phyloP scores from a whole-genome alignment of 225 moss, liverwort and hornwort species.

The Pleurozium schreberi region DNA sequence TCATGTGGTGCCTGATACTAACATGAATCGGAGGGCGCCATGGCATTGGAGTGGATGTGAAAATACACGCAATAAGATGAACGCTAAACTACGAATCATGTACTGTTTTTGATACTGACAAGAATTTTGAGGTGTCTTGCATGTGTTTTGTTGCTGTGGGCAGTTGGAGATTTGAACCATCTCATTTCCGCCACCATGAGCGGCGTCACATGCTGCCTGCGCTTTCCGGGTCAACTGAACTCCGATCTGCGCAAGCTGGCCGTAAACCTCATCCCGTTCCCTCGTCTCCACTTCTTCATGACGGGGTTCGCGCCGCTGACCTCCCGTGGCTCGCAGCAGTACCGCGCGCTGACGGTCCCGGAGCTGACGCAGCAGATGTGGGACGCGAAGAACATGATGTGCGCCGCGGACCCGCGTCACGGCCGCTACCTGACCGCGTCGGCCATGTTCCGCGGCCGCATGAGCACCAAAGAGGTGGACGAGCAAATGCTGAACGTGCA shows the following conservation, averaged over 20 bases:
- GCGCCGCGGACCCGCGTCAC: constrained; percentile 43
- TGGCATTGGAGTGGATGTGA: neutral
- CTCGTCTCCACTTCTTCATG: constrained; percentile 43
- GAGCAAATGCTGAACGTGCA: constrained; percentile 52
- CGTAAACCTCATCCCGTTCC: constrained; percentile 38
- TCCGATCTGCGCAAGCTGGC: constrained; percentile 38
- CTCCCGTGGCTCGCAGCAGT: constrained; percentile 36
- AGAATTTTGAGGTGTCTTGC: neutral
- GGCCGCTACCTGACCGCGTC: constrained; percentile 43
- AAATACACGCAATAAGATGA: neutral
- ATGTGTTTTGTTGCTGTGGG: neutral
- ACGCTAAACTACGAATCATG: neutral
- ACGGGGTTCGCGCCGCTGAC: constrained; percentile 36
- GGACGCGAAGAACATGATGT: constrained; percentile 61
- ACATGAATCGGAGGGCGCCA: neutral
- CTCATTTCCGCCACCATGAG: constrained; percentile 48
- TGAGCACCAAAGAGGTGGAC: constrained; percentile 55
- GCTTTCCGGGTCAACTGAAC: constrained; percentile 39
- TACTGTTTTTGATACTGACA: neutral
- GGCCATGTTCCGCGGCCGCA: constrained; percentile 41
- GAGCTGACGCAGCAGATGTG: constrained; percentile 50
- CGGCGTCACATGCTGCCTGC: constrained; percentile 40
- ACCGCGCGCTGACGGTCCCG: constrained; percentile 29
- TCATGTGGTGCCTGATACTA: neutral
- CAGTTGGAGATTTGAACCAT: constrained; percentile 50